A percentile compares a stretch with the other conserved stretches of the same genome.
phyloP scores from a whole-genome alignment of 768 basidiomycete genomes.

The Russula ochroleuca region DNA sequence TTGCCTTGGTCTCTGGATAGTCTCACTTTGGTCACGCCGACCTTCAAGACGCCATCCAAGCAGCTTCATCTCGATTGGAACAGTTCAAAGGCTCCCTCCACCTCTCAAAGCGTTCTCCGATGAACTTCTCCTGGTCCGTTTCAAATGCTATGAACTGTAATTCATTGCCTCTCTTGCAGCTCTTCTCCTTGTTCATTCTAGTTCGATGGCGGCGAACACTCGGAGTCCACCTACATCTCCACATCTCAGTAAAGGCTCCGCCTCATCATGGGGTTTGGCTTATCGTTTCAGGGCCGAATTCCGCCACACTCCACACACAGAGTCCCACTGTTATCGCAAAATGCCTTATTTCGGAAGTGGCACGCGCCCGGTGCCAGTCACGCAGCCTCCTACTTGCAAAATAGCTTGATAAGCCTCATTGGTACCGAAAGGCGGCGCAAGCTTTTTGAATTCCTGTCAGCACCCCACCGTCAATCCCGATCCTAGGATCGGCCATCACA shows the following conservation, averaged over 20 bases:
- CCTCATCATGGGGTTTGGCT: neutral
- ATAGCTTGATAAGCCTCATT: neutral
- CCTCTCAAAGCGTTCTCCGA: neutral
- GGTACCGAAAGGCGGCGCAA: neutral
- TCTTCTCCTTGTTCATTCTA: neutral
- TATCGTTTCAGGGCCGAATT: neutral
- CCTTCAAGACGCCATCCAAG: neutral
- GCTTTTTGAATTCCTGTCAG: neutral
- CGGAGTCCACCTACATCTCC: neutral
- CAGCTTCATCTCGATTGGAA: neutral
- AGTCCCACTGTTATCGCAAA: constrained; percentile 1
- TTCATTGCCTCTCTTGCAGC: neutral
- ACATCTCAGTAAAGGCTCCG: neutral
- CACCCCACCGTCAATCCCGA: neutral
- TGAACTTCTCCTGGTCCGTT: neutral
- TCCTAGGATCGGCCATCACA: neutral
- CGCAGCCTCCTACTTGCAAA: neutral
- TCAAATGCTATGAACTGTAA: neutral
- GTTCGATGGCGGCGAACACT: neutral
- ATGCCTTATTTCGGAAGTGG: neutral
- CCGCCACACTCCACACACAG: neutral
- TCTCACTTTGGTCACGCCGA: neutral
- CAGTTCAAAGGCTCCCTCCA: neutral
- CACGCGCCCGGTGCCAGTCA: neutral
- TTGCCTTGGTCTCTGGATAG: neutral